These are phyloP conservation scores for Elaphomyces granulatus DNA, from an alignment of 495 filamentous ascomycete genomes.

Conservation along the genomic window DNA sequence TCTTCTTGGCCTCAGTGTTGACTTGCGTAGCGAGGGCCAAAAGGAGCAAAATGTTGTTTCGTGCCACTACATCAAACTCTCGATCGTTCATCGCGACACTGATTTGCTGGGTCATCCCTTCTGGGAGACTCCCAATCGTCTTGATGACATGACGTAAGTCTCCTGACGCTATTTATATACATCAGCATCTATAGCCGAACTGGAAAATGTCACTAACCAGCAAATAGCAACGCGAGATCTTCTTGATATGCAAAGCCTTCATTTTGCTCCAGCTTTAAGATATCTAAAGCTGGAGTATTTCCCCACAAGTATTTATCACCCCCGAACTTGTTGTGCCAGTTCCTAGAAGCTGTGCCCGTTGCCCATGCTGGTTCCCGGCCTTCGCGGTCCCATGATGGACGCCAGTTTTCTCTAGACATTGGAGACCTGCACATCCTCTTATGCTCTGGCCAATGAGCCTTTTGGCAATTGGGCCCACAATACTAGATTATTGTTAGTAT, in stretches of 20 bases:
- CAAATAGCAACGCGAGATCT: constrained; percentile 24
- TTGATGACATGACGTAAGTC: constrained; percentile 31
- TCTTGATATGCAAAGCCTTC: constrained; percentile 22
- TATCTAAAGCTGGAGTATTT: constrained; percentile 29
- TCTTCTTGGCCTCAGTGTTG: constrained; percentile 7
- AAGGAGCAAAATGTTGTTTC: constrained; percentile 34
- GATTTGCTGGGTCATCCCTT: constrained; percentile 10
- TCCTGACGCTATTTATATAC: constrained; percentile 25
- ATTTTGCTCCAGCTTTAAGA: constrained; percentile 26
- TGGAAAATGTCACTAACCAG: constrained; percentile 20
- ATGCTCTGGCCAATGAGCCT: constrained; percentile 7
- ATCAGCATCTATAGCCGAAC: not conserved
- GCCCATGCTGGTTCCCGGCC: constrained; percentile 5
- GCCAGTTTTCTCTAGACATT: constrained; percentile 7
- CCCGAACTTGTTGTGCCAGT: not conserved
- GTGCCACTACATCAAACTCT: constrained; percentile 27
- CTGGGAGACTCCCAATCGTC: constrained; percentile 22
- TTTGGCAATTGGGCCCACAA: constrained; percentile 6
- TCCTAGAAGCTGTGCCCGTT: constrained; percentile 1
- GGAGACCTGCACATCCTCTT: constrained; percentile 6
- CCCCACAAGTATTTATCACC: constrained; percentile 26
- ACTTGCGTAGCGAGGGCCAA: constrained; percentile 12
- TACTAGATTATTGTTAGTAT: not conserved
- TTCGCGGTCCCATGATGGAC: constrained; percentile 8
- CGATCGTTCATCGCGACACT: constrained; percentile 27